A percentile compares a stretch with the other conserved stretches of the same genome.
phyloP scores from a whole-genome alignment of 352 stramenopile species.

The Phytophthora meadii region DNA sequence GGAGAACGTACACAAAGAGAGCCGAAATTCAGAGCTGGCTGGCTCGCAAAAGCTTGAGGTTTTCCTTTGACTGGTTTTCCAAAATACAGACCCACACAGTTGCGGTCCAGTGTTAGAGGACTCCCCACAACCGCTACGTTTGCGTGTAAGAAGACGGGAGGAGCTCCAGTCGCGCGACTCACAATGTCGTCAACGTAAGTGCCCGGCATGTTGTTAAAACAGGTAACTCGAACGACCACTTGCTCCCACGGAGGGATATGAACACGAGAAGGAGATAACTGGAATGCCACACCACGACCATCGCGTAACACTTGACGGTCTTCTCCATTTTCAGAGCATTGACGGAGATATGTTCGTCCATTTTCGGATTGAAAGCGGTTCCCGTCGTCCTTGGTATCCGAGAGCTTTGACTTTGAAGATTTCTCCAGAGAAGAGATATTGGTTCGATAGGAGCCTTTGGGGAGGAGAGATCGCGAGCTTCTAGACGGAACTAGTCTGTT shows the following conservation, averaged over 20 bases:
- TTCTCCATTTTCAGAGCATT: constrained; percentile 50
- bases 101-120: constrained; percentile 60
- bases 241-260: constrained; percentile 69
- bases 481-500: constrained; percentile 5
- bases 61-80: constrained; percentile 26
- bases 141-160: constrained; percentile 69
- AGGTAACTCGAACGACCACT: constrained; percentile 55
- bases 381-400: constrained; percentile 46
- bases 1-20: constrained; percentile 50
- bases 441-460: constrained; percentile 14
- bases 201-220: constrained; percentile 84
- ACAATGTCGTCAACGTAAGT: constrained; percentile 71
- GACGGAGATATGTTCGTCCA: constrained; percentile 51
- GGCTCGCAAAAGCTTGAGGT: background rate
- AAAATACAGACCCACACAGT: constrained; percentile 72
- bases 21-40: constrained; percentile 60
- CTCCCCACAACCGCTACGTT: constrained; percentile 63
- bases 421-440: constrained; percentile 4
- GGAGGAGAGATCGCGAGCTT: constrained; percentile 8
- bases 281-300: constrained; percentile 66
- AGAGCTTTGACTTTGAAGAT: constrained; percentile 43
- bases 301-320: constrained; percentile 53
- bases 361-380: constrained; percentile 66
- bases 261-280: constrained; percentile 37
- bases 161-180: constrained; percentile 50